Evolutionary conservation across 2,329 filamentous ascomycete genomes (phyloP).

Genomic region (Chalara sp.): DNA sequence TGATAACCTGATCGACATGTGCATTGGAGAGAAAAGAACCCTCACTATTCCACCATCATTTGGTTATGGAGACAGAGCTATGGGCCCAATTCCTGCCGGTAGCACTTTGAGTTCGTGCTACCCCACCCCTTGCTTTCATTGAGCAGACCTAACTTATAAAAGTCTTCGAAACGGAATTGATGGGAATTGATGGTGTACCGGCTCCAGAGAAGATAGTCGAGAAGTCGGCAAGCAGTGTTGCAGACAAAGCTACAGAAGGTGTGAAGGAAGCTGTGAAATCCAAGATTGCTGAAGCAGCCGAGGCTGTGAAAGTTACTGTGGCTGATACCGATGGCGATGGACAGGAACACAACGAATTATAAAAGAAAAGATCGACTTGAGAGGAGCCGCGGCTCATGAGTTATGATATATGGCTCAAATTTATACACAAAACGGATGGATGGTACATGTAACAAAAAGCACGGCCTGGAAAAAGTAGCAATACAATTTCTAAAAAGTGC

Average conservation of each 20-base stretch:
- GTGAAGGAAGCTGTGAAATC: constrained; percentile 34
- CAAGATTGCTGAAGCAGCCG: constrained; percentile 44
- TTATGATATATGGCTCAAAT: neutral
- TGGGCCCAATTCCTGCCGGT: constrained; percentile 78
- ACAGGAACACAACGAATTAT: constrained; percentile 56
- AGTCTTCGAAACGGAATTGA: constrained; percentile 89
- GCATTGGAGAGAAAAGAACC: constrained; percentile 85
- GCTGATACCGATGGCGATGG: constrained; percentile 47
- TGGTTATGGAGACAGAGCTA: constrained; percentile 70
- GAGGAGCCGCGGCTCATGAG: neutral
- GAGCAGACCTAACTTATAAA: constrained; percentile 4
- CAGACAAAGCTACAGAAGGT: constrained; percentile 20
- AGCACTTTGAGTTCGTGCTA: constrained; percentile 62
- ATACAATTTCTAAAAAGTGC: no score
- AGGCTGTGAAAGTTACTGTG: constrained; percentile 44
- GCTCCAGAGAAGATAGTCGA: constrained; percentile 22
- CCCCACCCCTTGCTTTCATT: constrained; percentile 7
- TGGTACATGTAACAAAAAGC: no score
- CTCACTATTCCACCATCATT: constrained; percentile 83
- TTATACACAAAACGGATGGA: no score
- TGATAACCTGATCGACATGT: constrained; percentile 85
- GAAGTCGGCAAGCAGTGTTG: constrained; percentile 18
- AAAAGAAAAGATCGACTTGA: constrained; percentile 13
- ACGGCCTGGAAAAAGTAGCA: no score
- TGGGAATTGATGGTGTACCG: constrained; percentile 71